A percentile compares a stretch with the other conserved stretches of the same genome.
Evolutionary conservation across 2,329 filamentous ascomycete species (phyloP).

Genomic region (Lithohypha guttulata): DNA sequence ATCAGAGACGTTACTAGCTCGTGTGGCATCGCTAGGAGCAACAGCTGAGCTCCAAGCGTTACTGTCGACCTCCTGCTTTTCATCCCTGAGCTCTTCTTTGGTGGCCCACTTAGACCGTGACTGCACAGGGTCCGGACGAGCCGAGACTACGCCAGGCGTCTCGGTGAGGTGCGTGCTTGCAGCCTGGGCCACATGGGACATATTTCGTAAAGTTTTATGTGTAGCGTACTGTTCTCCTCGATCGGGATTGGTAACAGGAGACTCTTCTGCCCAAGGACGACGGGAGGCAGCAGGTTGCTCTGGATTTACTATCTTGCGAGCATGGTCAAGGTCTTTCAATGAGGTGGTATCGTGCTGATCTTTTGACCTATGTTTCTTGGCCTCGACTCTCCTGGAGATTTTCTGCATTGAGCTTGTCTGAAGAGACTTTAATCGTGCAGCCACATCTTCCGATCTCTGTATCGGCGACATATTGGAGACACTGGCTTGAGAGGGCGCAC

Average conservation of each 20-base stretch:
- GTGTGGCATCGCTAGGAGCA: constrained; percentile 10
- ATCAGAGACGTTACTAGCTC: constrained; percentile 8
- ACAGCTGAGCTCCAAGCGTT: constrained; percentile 17
- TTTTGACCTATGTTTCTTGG: background rate
- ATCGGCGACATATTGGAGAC: no score
- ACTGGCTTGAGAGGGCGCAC: no score
- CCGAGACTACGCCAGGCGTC: background rate
- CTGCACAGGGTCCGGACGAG: background rate
- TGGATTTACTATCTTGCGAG: background rate
- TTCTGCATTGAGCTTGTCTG: background rate
- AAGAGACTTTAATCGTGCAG: background rate
- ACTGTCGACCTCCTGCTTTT: constrained; percentile 11
- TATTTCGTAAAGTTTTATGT: constrained; percentile 37
- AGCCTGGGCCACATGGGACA: constrained; percentile 36
- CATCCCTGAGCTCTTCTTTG: constrained; percentile 9
- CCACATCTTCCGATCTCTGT: no score
- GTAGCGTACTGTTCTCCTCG: background rate
- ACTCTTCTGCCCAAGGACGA: constrained; percentile 4
- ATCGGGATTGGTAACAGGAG: background rate
- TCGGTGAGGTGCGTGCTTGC: background rate
- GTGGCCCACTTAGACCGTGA: constrained; percentile 11
- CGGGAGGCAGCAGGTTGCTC: background rate
- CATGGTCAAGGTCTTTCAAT: constrained; percentile 7
- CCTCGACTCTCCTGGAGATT: background rate
- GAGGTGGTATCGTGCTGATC: constrained; percentile 2